Percentiles rank a stretch among this genome's conserved stretches.
Evolutionary conservation across 2,329 filamentous ascomycete species (phyloP).

Genomic region (Claviceps cyperi): DNA sequence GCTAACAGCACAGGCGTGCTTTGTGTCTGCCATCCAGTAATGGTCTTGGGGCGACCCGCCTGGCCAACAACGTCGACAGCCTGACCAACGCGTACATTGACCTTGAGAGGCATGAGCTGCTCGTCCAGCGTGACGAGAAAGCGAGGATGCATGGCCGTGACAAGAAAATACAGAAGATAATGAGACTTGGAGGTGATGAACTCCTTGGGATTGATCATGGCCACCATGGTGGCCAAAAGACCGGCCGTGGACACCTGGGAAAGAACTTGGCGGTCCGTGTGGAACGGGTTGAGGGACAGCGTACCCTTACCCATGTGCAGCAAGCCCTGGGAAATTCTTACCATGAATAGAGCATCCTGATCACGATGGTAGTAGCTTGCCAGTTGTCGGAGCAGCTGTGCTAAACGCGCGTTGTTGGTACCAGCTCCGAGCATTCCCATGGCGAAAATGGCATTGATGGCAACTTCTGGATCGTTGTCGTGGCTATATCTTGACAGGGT

Average conservation of each 20-base stretch:
- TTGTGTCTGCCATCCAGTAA: slow-evolving; percentile 98
- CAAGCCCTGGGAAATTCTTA: slow-evolving; percentile 92
- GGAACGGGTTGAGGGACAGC: slow-evolving; percentile 93
- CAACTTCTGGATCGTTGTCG: slow-evolving; percentile 96
- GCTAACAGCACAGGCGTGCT: slow-evolving; percentile 92
- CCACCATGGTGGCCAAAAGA: slow-evolving; percentile 76
- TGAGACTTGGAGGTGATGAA: slow-evolving; percentile 56
- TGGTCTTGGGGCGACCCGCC: slow-evolving; percentile 93
- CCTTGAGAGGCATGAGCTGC: slow-evolving; percentile 79
- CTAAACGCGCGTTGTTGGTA: slow-evolving; percentile 93
- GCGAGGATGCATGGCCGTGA: slow-evolving; percentile 89
- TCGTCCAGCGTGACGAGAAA: slow-evolving; percentile 96
- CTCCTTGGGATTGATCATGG: slow-evolving; percentile 89
- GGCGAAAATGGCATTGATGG: slow-evolving; percentile 95
- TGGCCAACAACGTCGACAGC: slow-evolving; percentile 97
- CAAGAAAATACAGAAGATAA: slow-evolving; percentile 94
- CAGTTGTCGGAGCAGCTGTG: slow-evolving; percentile 83
- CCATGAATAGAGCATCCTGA: slow-evolving; percentile 95
- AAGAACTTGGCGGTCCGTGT: slow-evolving; percentile 91
- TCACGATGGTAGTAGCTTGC: slow-evolving; percentile 98
- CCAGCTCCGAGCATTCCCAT: slow-evolving; percentile 96
- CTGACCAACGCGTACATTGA: slow-evolving; percentile 94
- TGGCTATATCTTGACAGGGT: slow-evolving; percentile 94
- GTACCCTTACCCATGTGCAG: slow-evolving; percentile 99
- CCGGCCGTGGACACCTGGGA: slow-evolving; percentile 84